Conservation (phyloP, 139 green algal species). For the Auxenochlorella pyrenoidosa region DNA sequence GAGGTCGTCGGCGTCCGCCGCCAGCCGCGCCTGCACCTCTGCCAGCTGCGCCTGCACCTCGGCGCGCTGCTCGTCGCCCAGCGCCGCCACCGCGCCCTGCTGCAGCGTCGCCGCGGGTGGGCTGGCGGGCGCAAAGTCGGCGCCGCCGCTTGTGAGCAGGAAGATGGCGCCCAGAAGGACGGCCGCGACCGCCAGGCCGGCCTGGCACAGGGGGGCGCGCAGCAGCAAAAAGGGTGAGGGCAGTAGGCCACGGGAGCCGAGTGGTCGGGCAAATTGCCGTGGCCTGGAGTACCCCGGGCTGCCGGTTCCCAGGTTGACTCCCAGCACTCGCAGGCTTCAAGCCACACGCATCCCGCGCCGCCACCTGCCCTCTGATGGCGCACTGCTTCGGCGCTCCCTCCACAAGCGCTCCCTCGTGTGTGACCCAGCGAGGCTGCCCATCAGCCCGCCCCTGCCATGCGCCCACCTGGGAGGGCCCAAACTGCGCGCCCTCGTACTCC, state of each 20-base stretch:
- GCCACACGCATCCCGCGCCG: too few relatives aligned
- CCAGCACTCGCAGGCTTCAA: too few relatives aligned
- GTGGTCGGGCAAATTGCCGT: too few relatives aligned
- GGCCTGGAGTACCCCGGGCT: too few relatives aligned
- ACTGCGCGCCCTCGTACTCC: constrained; percentile 25
- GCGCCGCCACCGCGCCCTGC: not conserved
- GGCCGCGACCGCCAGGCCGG: constrained; percentile 23
- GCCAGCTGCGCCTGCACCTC: constrained; percentile 44
- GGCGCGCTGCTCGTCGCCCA: constrained; percentile 17
- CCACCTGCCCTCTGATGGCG: too few relatives aligned
- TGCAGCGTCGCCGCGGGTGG: not conserved
- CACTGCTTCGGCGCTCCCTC: too few relatives aligned
- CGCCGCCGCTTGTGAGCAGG: constrained; percentile 40
- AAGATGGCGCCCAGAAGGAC: constrained; percentile 44
- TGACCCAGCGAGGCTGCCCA: too few relatives aligned
- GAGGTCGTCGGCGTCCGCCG: not conserved
- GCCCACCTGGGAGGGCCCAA: constrained; percentile 41
- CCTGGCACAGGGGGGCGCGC: not conserved
- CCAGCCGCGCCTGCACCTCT: constrained; percentile 15
- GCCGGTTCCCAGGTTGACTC: too few relatives aligned
- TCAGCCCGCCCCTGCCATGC: not conserved
- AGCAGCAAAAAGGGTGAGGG: too few relatives aligned
- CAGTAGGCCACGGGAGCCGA: too few relatives aligned
- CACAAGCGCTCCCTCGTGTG: too few relatives aligned
- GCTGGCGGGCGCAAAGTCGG: constrained; percentile 16